Base-by-base conservation (phyloP, 1,139 yeast genomes). In the Arxiozyma slooffiae region DNA sequence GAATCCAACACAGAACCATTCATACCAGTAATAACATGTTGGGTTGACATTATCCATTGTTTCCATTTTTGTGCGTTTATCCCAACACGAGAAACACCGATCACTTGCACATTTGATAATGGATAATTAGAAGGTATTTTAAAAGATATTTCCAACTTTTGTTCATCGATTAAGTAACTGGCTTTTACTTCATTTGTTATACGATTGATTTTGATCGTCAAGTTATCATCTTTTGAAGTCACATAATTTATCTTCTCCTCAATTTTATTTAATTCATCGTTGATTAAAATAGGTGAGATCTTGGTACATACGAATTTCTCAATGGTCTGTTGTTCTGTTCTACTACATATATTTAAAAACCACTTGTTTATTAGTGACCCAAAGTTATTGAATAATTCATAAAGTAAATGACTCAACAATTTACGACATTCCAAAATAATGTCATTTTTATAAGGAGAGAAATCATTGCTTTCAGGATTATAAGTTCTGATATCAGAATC, bases 1-100 rank as follows among this genome's bases (percentile, higher is more conserved):
- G 96, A 85, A 53, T 88, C 96, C 42, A 82, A 70, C 36, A 92
- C 80, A 0, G 94, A 82, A 11, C 96, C 96, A 60, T 85, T 86
- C 63, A 80, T 81, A 7, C 85, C 77, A 2, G 70, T 63, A 18
- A 84, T 78, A 17, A 89, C 82, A 50, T 90, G 79, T 63, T 87
- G 96, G 2, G 95, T 85, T 1, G 97, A 92, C 63, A 92, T 72
- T 30, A 92, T 70, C 98, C 98, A 92, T 0, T 96, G 92, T 59
- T 88, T 84, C 96, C 97, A 90, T 68, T 87, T 92, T 55, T 80
- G 81, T 59, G 92, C 97, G 58, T 85, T 86, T 17, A 90, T 95
- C 17, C 98, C 98, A 43, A 89, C 77, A 55, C 96, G 75, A 51
- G 81, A 77, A 1, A 87, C 79, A 0, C 97, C 96, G 49, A 79